Percentiles rank a stretch among this genome's conserved stretches.
phyloP scores from a whole-genome alignment of 2,329 filamentous ascomycete genomes.

The Diaporthe citrichinensis region DNA sequence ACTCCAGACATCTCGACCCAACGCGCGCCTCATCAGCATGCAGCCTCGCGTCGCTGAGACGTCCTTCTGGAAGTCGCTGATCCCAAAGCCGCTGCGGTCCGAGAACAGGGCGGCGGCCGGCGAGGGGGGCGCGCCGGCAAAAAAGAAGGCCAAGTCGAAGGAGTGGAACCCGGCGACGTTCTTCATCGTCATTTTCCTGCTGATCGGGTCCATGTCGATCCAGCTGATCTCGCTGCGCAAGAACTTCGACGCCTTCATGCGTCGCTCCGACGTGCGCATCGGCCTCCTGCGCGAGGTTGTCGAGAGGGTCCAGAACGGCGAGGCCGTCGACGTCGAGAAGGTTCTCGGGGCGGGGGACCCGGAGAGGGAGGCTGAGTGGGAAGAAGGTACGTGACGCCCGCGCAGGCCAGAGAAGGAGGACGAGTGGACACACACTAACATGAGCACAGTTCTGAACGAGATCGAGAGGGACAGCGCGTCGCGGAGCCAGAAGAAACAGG shows the following conservation, averaged over 20 bases:
- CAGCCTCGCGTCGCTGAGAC: constrained; percentile 48
- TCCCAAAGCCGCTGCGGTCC: constrained; percentile 76
- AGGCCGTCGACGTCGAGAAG: constrained; percentile 88
- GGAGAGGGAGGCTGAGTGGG: constrained; percentile 86
- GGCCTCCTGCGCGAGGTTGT: constrained; percentile 81
- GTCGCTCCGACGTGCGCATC: constrained; percentile 85
- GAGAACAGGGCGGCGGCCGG: constrained; percentile 51
- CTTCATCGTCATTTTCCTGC: constrained; percentile 83
- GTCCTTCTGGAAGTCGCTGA: constrained; percentile 78
- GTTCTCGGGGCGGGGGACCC: constrained; percentile 83
- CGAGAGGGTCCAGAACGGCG: constrained; percentile 77
- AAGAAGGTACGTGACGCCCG: constrained; percentile 74
- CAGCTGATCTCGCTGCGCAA: constrained; percentile 88
- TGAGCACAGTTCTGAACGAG: constrained; percentile 70
- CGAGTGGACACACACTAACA: constrained; percentile 25
- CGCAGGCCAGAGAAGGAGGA: neutral
- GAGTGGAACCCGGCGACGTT: constrained; percentile 87
- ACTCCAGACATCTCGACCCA: neutral
- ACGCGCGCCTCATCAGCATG: constrained; percentile 42
- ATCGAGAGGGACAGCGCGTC: constrained; percentile 74
- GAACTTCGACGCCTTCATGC: constrained; percentile 78
- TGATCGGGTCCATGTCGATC: constrained; percentile 96
- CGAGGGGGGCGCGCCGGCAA: constrained; percentile 52
- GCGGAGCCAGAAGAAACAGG: constrained; percentile 61
- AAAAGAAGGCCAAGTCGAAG: constrained; percentile 63